Evolutionary conservation across 768 basidiomycete species (phyloP), one percentile per base, ranked within the genome.

Genomic region (Russula vinacea): DNA sequence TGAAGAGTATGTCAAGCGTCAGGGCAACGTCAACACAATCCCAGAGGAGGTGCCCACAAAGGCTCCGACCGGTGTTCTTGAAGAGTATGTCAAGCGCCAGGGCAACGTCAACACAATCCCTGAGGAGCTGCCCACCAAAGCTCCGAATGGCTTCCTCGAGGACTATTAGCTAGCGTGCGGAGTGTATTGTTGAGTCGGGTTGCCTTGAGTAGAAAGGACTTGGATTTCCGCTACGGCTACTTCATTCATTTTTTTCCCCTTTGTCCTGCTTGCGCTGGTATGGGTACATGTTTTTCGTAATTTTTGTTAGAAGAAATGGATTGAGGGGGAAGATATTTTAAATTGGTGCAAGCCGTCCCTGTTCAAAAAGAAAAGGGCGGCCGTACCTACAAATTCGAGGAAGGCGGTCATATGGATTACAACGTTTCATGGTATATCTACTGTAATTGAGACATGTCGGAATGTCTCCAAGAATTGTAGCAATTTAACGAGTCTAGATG

Each of bases 91-190:
- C 29, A 53, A 53, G 32, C 52, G 52, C 3, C 32, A 53, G 9
- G 17, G 17, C 24, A 8, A 52, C 17, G 2, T 22, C 33, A 74
- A 72, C 65, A 70, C 49, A 9, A 68, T 76, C 52, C 75, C 75
- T 5, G 76, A 70, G 1, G 74, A 79, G 60, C 52, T 67, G 3
- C 45, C 79, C 0, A 73, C 75, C 45, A 78, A 75, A 56, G 72
- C 80, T 0, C 70, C 72, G 3, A 58, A n/a, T n/a, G n/a, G n/a
- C n/a, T n/a, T n/a, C n/a, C n/a, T 60, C 39, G 13, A 51, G 29
- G n/a, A 10, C 17, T 49, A 29, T 24, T 10, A 51, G 35, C 4
- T 8, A 7, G 24, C 7, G n/a, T 53, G 60, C n/a, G 24, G 52
- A 26, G 33, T 5, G 51, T 65, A 14, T 49, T 61, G 17, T 49